These are phyloP conservation scores for Neopestalotiopsis rosae DNA, from an alignment of 2,329 filamentous ascomycete genomes.

Conservation along the genomic window DNA sequence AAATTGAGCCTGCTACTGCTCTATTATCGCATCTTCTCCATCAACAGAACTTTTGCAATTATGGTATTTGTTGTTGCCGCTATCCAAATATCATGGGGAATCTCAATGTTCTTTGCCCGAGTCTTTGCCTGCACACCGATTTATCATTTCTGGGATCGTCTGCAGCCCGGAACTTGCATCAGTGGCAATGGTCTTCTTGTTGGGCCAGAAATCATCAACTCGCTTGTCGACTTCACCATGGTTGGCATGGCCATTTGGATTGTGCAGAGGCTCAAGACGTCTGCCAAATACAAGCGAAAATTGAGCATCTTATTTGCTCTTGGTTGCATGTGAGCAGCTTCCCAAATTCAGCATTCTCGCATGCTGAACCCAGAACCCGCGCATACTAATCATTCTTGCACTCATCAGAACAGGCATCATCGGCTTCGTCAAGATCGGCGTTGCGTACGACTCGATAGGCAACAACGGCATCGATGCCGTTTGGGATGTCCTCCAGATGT, in stretches of 20 bases:
- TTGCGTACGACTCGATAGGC: slow-evolving; percentile 14
- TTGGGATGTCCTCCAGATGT: slow-evolving; percentile 22
- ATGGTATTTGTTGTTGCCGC: neutral
- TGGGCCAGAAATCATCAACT: neutral
- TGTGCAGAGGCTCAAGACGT: neutral
- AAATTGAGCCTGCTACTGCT: slow-evolving; percentile 21
- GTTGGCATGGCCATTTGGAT: slow-evolving; percentile 15
- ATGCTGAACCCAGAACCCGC: neutral
- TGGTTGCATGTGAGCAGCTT: slow-evolving; percentile 16
- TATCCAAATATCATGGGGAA: slow-evolving; percentile 1
- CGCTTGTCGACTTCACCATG: slow-evolving; percentile 10
- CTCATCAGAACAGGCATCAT: slow-evolving; percentile 14
- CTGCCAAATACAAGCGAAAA: neutral
- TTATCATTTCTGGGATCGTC: neutral
- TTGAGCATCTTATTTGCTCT: slow-evolving; percentile 19
- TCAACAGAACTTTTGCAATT: slow-evolving; percentile 7
- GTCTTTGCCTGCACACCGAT: slow-evolving; percentile 6
- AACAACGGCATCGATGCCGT: slow-evolving; percentile 18
- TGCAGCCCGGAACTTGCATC: slow-evolving; percentile 2
- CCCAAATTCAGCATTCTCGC: neutral
- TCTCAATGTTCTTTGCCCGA: slow-evolving; percentile 9
- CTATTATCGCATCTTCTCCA: slow-evolving; percentile 22
- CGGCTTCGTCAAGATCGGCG: slow-evolving; percentile 21
- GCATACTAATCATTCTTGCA: neutral
- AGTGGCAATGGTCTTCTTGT: neutral